A percentile compares a stretch with the other conserved stretches of the same genome.
Evolutionary conservation across 2,329 filamentous ascomycete genomes (phyloP).

Genomic region (Xenosphaeropsis pyriputrescens): DNA sequence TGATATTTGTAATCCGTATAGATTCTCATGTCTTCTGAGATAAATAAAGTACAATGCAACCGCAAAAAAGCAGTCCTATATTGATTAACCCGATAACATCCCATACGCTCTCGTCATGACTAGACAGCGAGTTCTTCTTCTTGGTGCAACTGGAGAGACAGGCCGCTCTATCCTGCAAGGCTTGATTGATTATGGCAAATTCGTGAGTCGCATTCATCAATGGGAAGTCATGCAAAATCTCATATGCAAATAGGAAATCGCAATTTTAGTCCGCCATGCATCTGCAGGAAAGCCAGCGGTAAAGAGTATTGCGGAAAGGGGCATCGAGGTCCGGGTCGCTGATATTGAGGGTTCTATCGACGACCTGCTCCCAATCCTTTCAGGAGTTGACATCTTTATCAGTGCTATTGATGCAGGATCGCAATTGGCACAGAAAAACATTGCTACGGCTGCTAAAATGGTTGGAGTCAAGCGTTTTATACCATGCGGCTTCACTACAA

Average conservation of each 20-base stretch:
- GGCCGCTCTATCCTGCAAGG: conserved; percentile 23
- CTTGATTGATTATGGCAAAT: conserved; percentile 17
- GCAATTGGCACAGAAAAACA: conserved; percentile 25
- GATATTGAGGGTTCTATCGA: conserved; percentile 27
- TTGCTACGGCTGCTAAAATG: conserved; percentile 30
- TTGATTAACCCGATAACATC: too few species aligned
- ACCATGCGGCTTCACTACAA: conserved; percentile 27
- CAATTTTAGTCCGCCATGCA: conserved; percentile 24
- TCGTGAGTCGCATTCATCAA: conserved; percentile 9
- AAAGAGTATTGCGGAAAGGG: conserved; percentile 22
- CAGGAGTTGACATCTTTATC: conserved; percentile 28
- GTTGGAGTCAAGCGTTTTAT: conserved; percentile 36
- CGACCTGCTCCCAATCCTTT: conserved; percentile 24
- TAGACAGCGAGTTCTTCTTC: conserved; percentile 16
- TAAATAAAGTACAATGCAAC: too few species aligned
- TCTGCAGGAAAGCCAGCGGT: conserved; percentile 31
- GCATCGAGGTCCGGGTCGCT: conserved; percentile 25
- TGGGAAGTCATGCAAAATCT: background rate
- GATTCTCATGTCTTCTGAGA: too few species aligned
- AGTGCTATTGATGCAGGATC: conserved; percentile 21
- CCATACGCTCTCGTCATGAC: background rate
- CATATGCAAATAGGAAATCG: conserved; percentile 24
- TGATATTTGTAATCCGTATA: too few species aligned
- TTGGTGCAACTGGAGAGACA: conserved; percentile 28
- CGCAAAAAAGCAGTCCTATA: too few species aligned